Conservation (phyloP, 345 rosid species). For the Hibiscus tridactylites region DNA sequence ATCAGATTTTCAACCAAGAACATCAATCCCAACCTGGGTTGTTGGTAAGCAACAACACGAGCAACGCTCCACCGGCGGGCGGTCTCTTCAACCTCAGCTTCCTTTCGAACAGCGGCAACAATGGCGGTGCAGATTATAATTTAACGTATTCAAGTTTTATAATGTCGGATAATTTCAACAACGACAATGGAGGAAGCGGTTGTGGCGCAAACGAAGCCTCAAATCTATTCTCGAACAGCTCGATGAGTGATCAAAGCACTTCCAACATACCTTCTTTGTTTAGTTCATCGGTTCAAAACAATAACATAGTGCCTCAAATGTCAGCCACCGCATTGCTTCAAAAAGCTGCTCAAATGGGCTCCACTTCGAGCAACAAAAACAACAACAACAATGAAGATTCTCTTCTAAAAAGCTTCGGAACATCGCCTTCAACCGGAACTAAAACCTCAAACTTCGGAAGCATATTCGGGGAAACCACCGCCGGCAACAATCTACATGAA, state of each 20-base stretch:
- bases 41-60: not conserved
- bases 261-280: slow-evolving; percentile 34
- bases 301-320: slow-evolving; percentile 31
- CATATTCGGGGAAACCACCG: slow-evolving; percentile 17
- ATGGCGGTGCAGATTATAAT: not conserved
- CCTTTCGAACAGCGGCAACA: slow-evolving; percentile 26
- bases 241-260: slow-evolving; percentile 25
- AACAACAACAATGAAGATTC: slow-evolving; percentile 25
- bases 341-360: slow-evolving; percentile 87
- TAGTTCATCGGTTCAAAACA: slow-evolving; percentile 31
- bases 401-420: slow-evolving; percentile 38
- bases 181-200: slow-evolving; percentile 5
- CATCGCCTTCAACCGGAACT: slow-evolving; percentile 27
- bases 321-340: slow-evolving; percentile 85
- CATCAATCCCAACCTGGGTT: too few relatives aligned
- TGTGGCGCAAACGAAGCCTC: slow-evolving; percentile 12
- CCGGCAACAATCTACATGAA: slow-evolving; percentile 38
- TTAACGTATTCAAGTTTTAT: slow-evolving; percentile 17
- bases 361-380: slow-evolving; percentile 35
- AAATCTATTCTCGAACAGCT: slow-evolving; percentile 21
- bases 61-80: slow-evolving; percentile 18
- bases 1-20: slow-evolving; percentile 31
- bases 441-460: slow-evolving; percentile 17
- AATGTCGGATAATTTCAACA: slow-evolving; percentile 15
- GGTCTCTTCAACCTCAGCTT: slow-evolving; percentile 56